A percentile compares a stretch with the other conserved stretches of the same genome.
phyloP scores from a whole-genome alignment of 208 protist genomes.

The Acanthamoeba castellanii region DNA sequence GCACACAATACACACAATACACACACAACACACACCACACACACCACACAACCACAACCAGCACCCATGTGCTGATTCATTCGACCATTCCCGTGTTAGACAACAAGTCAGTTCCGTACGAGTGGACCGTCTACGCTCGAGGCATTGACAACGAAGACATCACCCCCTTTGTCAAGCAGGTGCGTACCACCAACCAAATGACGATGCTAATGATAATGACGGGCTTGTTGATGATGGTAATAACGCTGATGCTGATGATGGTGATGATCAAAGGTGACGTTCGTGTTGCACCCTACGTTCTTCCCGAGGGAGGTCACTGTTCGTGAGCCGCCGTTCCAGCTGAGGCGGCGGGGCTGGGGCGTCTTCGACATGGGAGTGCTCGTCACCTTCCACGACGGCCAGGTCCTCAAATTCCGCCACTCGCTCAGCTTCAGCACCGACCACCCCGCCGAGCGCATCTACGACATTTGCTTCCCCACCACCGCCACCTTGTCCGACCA shows the following conservation, averaged over 20 bases:
- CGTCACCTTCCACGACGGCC: slow-evolving; percentile 2
- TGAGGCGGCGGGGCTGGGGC: slow-evolving; percentile 15
- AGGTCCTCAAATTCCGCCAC: background rate
- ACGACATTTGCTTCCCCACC: background rate
- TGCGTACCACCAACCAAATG: background rate
- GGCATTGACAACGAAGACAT: background rate
- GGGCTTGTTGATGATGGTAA: background rate
- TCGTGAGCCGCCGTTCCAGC: background rate
- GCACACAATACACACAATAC: too few relatives aligned
- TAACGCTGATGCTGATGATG: background rate
- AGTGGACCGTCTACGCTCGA: slow-evolving; percentile 1
- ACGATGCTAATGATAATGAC: too few relatives aligned
- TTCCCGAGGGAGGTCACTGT: slow-evolving; percentile 24
- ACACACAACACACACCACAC: too few relatives aligned
- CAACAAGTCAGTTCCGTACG: background rate
- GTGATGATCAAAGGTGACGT: background rate
- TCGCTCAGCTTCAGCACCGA: background rate
- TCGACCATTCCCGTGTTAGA: background rate
- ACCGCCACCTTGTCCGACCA: too few relatives aligned
- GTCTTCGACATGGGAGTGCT: slow-evolving; percentile 35
- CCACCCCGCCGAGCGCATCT: background rate
- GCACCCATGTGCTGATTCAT: background rate
- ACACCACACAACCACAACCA: too few relatives aligned
- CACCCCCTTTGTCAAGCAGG: background rate
- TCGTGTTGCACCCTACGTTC: slow-evolving; percentile 52